Conservation (phyloP, 495 filamentous ascomycete genomes). For the Talaromyces liani region DNA sequence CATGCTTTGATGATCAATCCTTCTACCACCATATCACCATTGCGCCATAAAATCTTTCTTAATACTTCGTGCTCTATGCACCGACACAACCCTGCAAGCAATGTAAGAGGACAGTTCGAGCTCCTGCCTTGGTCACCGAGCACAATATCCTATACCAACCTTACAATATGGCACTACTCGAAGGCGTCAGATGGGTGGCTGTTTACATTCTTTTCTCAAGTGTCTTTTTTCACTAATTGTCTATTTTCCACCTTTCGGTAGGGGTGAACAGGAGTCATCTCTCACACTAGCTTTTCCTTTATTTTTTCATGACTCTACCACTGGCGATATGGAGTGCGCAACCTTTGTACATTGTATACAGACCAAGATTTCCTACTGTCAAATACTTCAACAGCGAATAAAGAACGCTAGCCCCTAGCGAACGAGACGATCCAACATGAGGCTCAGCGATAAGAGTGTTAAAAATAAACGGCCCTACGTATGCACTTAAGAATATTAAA, state of each 20-base stretch:
- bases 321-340: constrained; percentile 2
- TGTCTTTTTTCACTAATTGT: not conserved
- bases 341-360: constrained; percentile 7
- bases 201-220: not conserved
- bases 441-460: not conserved
- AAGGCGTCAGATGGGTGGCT: not conserved
- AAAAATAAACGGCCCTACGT: not conserved
- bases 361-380: not conserved
- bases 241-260: constrained; percentile 2
- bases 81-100: not conserved
- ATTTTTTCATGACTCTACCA: constrained; percentile 1
- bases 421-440: not conserved
- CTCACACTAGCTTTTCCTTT: not conserved
- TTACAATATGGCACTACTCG: not conserved
- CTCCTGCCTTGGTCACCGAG: not conserved
- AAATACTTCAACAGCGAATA: not conserved
- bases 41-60: not conserved
- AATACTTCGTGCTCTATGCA: not conserved
- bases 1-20: constrained; percentile 2
- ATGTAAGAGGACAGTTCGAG: not conserved
- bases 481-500: not conserved
- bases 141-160: not conserved
- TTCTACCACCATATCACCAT: not conserved
- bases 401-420: not conserved
- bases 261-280: constrained; percentile 6